These are phyloP conservation scores for Naegleria gruberi DNA, from an alignment of 208 protist species.

Conservation along the genomic window DNA sequence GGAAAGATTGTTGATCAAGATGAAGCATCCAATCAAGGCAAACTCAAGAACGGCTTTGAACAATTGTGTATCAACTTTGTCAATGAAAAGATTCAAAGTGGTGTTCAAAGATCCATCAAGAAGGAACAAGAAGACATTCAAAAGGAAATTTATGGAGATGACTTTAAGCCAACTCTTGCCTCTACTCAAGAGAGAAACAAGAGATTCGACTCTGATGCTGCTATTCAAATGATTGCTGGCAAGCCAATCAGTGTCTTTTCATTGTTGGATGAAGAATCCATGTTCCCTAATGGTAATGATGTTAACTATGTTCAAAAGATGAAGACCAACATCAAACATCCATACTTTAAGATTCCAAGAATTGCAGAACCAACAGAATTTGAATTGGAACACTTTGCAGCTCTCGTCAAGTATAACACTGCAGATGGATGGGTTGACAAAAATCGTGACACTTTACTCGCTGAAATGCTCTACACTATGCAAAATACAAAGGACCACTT, in stretches of 20 bases:
- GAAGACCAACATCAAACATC: constrained; percentile 46
- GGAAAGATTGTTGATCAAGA: not conserved
- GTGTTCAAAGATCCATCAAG: not conserved
- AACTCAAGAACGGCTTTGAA: not conserved
- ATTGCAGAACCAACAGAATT: constrained; percentile 26
- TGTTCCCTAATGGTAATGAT: constrained; percentile 63
- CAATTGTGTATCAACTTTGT: constrained; percentile 15
- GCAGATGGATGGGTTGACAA: constrained; percentile 78
- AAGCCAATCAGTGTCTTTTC: constrained; percentile 59
- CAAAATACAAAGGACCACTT: not conserved
- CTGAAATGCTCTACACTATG: constrained; percentile 45
- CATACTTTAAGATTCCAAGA: constrained; percentile 60
- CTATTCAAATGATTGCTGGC: constrained; percentile 76
- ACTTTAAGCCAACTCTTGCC: not conserved
- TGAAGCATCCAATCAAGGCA: not conserved
- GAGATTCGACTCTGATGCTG: constrained; percentile 32
- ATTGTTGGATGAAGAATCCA: constrained; percentile 75
- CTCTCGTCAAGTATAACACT: constrained; percentile 64
- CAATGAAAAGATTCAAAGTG: constrained; percentile 17
- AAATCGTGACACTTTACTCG: constrained; percentile 66
- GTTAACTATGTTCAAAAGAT: constrained; percentile 61
- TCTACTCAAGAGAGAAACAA: constrained; percentile 15
- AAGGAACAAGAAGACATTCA: constrained; percentile 30
- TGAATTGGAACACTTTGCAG: constrained; percentile 68
- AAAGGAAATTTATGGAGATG: constrained; percentile 1